Conservation (phyloP, 2,329 filamentous ascomycete species). For the Sporothrix humicola region DNA sequence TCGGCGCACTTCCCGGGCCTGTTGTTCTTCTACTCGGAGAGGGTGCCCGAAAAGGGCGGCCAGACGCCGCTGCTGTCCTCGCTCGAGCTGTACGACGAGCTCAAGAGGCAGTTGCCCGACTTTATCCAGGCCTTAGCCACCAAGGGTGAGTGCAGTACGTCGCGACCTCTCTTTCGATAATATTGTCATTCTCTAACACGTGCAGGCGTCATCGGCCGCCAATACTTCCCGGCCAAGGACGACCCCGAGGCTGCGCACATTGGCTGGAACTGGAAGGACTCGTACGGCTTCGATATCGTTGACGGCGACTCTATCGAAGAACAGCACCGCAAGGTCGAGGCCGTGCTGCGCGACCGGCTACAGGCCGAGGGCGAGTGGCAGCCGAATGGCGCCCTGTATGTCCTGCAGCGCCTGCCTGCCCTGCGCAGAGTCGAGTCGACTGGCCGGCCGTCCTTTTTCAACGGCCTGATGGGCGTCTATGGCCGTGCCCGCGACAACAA, state of each 20-base stretch:
- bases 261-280: constrained; percentile 37
- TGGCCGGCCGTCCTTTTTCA: constrained; percentile 31
- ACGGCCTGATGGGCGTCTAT: constrained; percentile 35
- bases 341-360: constrained; percentile 21
- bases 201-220: constrained; percentile 32
- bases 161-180: neutral
- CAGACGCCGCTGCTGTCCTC: constrained; percentile 36
- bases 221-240: constrained; percentile 36
- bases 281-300: constrained; percentile 35
- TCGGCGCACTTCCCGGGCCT: constrained; percentile 33
- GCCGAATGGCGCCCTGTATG: constrained; percentile 34
- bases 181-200: neutral
- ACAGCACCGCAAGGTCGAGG: constrained; percentile 34
- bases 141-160: constrained; percentile 27
- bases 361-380: constrained; percentile 36
- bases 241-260: constrained; percentile 34
- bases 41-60: constrained; percentile 32
- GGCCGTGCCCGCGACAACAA: constrained; percentile 26
- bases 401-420: constrained; percentile 34
- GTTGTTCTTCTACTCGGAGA: constrained; percentile 35
- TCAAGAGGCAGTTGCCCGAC: constrained; percentile 31
- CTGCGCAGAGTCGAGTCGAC: constrained; percentile 32
- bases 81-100: constrained; percentile 34
- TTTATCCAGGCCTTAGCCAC: constrained; percentile 32
- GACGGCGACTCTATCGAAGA: constrained; percentile 25